These are phyloP conservation scores for Rubroshorea leprosula DNA, from an alignment of 345 rosid genomes.

Conservation along the genomic window DNA sequence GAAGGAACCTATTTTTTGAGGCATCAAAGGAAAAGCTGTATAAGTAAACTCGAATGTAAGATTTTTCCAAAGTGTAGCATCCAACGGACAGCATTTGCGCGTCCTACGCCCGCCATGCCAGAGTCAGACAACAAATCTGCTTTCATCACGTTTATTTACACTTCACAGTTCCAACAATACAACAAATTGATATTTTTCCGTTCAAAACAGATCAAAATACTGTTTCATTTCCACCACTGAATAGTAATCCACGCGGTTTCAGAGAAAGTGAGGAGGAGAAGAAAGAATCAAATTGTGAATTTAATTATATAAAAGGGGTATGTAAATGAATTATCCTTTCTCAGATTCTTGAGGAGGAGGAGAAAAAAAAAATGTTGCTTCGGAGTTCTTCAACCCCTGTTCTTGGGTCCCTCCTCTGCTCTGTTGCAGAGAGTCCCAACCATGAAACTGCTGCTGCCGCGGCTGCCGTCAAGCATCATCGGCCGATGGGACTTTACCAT, in stretches of 20 bases:
- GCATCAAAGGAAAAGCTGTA: too few relatives aligned
- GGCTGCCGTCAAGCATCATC: constrained; percentile 5
- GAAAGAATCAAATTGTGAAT: neutral
- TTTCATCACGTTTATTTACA: neutral
- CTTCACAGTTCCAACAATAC: neutral
- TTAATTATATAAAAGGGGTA: neutral
- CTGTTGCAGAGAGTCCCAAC: constrained; percentile 36
- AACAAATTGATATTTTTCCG: constrained; percentile 8
- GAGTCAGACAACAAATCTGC: neutral
- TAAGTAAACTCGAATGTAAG: too few relatives aligned
- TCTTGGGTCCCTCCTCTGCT: constrained; percentile 51
- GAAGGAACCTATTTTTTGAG: too few relatives aligned
- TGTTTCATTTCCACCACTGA: constrained; percentile 13
- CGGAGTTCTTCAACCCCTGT: constrained; percentile 67
- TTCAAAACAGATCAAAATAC: neutral
- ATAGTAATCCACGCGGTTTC: neutral
- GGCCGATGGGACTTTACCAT: neutral
- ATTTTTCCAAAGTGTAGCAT: neutral
- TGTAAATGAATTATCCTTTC: neutral
- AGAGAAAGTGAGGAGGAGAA: neutral
- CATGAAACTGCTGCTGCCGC: constrained; percentile 17
- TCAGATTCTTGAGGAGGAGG: neutral
- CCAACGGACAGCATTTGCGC: neutral
- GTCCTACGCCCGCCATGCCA: neutral
- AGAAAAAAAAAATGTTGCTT: constrained; percentile 35